Base-by-base conservation (phyloP, 2,329 filamentous ascomycete species). In the Paramyrothecium sp. region DNA sequence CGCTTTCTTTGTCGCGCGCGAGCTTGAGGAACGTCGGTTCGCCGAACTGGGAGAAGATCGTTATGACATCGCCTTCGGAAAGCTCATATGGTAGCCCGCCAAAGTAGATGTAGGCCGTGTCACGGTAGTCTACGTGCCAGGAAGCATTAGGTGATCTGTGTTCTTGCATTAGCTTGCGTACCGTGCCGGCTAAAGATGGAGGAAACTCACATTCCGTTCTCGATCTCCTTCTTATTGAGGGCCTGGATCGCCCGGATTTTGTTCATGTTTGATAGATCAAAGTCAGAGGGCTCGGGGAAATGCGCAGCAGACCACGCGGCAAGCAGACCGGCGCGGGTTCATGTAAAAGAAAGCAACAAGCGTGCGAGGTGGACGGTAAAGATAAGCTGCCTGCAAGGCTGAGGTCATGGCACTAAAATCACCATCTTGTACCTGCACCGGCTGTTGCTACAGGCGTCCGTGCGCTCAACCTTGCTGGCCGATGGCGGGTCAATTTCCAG, bases 71-170 rank as follows among this genome's bases (percentile, higher is more conserved):
- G 74, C 96, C 96, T 78, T 99, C 95, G 52, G 92, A 92, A 46
- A 99, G 83, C 68, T 96, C 91, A 75, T 90, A 96, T 3, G 93
- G 92, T 13, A 99, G 83, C 26, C 94, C 94, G 69, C 96, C 96
- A 65, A 99, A 93, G 80, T 97, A 97, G 71, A 99, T 80, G 74
- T 94, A 99, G 58, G 95, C 96, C 2, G 95, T 98, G 78, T 96
- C 95, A 76, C 92, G 91, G 77, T 98, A 99, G 79, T 99, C 96
- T 72, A 89, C 89, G 73, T 98, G 94, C 94, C 94, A 98, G 57
- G 94, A 97, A 61, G 89, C 94, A 75, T 92, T 88, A 47, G 93
- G 89, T 2, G 89, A 83, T 65, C 92, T 93, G 67, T 46, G 54
- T 46, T 52, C 44, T 60, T 44, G 38, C 3, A 44, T 44, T 73